These are phyloP conservation scores for Pseudoperonospora humuli DNA, from an alignment of 352 stramenopile genomes.

Conservation along the genomic window DNA sequence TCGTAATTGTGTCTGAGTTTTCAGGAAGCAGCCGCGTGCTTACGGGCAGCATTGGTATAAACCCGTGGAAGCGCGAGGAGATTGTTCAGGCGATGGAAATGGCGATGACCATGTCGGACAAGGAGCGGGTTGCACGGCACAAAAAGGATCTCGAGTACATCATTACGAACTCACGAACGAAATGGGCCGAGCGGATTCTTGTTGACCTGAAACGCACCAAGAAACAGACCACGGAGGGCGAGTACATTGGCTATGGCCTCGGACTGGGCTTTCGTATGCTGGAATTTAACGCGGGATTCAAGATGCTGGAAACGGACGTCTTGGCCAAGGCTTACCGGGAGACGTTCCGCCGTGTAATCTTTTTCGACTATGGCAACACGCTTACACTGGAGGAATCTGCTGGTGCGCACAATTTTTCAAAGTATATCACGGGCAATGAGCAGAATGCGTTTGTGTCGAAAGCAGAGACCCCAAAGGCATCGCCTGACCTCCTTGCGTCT, in stretches of 20 bases:
- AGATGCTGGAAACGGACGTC: slow-evolving; percentile 87
- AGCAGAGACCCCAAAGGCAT: slow-evolving; percentile 23
- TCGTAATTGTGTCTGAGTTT: slow-evolving; percentile 97
- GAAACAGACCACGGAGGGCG: slow-evolving; percentile 80
- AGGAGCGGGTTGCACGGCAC: slow-evolving; percentile 65
- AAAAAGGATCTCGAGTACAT: slow-evolving; percentile 90
- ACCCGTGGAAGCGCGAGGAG: slow-evolving; percentile 95
- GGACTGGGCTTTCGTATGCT: slow-evolving; percentile 94
- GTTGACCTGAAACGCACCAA: slow-evolving; percentile 95
- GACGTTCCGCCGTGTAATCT: slow-evolving; percentile 87
- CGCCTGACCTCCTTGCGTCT: slow-evolving; percentile 75
- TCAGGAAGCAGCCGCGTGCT: slow-evolving; percentile 95
- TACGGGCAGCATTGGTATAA: slow-evolving; percentile 93
- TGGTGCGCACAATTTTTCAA: slow-evolving; percentile 64
- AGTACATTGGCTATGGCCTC: slow-evolving; percentile 91
- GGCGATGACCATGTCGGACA: slow-evolving; percentile 61
- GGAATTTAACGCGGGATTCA: slow-evolving; percentile 95
- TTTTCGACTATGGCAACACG: slow-evolving; percentile 99
- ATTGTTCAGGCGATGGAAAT: slow-evolving; percentile 66
- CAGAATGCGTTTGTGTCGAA: slow-evolving; percentile 27
- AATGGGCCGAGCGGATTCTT: slow-evolving; percentile 96
- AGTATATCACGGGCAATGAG: slow-evolving; percentile 56
- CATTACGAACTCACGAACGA: slow-evolving; percentile 90
- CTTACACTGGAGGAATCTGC: slow-evolving; percentile 86
- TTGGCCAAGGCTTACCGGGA: slow-evolving; percentile 87